These are phyloP conservation scores for Arthroderma sp. DNA, from an alignment of 2,329 filamentous ascomycete genomes.

Conservation along the genomic window DNA sequence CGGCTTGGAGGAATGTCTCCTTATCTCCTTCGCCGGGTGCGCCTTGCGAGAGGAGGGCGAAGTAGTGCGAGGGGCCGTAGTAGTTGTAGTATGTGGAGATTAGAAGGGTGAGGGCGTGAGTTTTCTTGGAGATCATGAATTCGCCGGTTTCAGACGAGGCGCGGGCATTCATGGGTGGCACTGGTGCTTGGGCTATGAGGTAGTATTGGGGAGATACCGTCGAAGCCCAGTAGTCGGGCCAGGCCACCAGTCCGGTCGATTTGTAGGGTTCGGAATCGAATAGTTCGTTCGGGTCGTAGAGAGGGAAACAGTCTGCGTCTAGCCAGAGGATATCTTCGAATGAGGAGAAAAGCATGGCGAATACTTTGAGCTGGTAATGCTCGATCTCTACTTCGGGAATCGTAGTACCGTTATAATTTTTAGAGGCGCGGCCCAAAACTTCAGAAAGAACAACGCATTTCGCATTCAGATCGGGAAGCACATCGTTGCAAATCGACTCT, in stretches of 20 bases:
- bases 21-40: constrained; percentile 39
- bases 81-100: constrained; percentile 39
- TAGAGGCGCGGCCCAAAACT: constrained; percentile 2
- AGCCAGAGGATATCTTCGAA: constrained; percentile 48
- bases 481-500: constrained; percentile 16
- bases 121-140: constrained; percentile 32
- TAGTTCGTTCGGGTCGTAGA: constrained; percentile 33
- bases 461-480: constrained; percentile 20
- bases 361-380: constrained; percentile 43
- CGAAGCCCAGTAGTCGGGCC: constrained; percentile 41
- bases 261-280: constrained; percentile 40
- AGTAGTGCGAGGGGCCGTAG: constrained; percentile 34
- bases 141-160: constrained; percentile 33
- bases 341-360: constrained; percentile 44
- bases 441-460: constrained; percentile 13
- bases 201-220: constrained; percentile 31
- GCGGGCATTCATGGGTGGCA: constrained; percentile 8
- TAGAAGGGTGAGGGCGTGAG: constrained; percentile 29
- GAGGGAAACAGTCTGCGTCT: constrained; percentile 44
- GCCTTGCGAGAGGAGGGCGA: constrained; percentile 34
- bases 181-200: constrained; percentile 25
- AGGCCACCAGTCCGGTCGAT: constrained; percentile 41
- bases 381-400: constrained; percentile 22
- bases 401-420: constrained; percentile 5
- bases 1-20: constrained; percentile 37